Evolutionary conservation across 2,329 filamentous ascomycete species (phyloP), one percentile per base, ranked within the genome.

Genomic region (Cladosporium cucumerinum): DNA sequence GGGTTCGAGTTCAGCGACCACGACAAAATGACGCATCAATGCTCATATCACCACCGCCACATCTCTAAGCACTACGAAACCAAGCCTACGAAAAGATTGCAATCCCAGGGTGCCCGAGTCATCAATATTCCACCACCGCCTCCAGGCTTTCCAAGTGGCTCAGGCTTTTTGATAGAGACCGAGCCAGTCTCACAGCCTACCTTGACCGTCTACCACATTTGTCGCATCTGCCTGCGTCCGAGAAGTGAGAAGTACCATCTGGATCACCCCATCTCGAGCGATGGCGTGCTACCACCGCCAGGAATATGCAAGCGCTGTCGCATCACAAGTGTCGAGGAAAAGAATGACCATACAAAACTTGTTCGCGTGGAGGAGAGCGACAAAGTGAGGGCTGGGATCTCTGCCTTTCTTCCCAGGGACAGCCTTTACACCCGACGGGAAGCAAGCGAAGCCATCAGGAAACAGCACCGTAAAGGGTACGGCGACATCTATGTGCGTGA

Each of bases 241-340:
- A 71, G 75, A 51, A 76, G 74, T 61, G 68, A 69, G 39, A 70
- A 70, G 39, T 77, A 75, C 60, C 75, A 77, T 66, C 67, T 69
- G 61, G 71, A 72, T 48, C 71, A 76, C 61, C 75, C 74, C 2
- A 73, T 77, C 14, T 69, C 72, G 1, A 61, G 69, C 36, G 70
- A 74, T 36, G 70, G 69, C n/a, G 65, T 73, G 6, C 73, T 73
- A 23, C 71, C 72, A 16, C 73, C 72, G 28, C 72, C 73, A 52
- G 72, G 72, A 5, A 74, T 77, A 18, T 77, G 75, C 67, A 67
- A 73, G 65, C 69, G 74, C 57, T 77, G 75, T 54, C 73, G 71
- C 25, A 69, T 72, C 25, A 64, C 61, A 14, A 66, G 69, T 14
- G 69, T 69, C 16, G 69, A 72, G 10, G 71, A 72, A 21, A 64